Evolutionary conservation across 768 basidiomycete species (phyloP).

Genomic region (Leccinum ochraceum): DNA sequence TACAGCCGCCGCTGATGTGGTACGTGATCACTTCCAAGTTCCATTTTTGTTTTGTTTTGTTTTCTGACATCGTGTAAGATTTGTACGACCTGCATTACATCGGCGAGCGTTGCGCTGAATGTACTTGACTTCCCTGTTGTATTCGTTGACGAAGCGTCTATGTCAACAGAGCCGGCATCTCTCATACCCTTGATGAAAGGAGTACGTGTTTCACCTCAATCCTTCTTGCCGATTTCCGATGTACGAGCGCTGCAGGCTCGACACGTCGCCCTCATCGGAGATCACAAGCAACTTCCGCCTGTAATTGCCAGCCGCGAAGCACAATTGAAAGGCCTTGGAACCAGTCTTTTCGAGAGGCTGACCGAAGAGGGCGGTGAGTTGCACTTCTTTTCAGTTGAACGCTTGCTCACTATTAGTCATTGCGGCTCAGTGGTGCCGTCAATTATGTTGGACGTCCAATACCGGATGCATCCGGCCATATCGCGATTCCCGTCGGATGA

Average conservation of each 20-base stretch:
- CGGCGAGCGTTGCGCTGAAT: constrained; percentile 63
- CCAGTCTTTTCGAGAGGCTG: constrained; percentile 87
- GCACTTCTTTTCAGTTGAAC: not conserved
- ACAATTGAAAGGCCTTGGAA: constrained; percentile 66
- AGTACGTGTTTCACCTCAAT: constrained; percentile 48
- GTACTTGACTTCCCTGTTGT: constrained; percentile 89
- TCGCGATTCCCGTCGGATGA: constrained; percentile 83
- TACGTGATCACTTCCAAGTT: constrained; percentile 38
- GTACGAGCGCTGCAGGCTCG: constrained; percentile 51
- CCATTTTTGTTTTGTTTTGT: constrained; percentile 2
- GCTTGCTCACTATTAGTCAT: constrained; percentile 11
- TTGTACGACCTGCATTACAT: constrained; percentile 86
- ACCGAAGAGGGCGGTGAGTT: constrained; percentile 77
- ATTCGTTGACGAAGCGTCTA: constrained; percentile 92
- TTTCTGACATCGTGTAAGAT: constrained; percentile 46
- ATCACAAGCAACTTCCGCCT: constrained; percentile 94
- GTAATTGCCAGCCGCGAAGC: constrained; percentile 82
- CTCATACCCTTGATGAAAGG: constrained; percentile 94
- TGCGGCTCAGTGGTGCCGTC: constrained; percentile 67
- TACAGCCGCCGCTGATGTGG: constrained; percentile 69
- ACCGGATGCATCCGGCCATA: constrained; percentile 93
- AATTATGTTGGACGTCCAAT: constrained; percentile 92
- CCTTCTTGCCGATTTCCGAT: constrained; percentile 11
- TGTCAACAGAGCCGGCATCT: constrained; percentile 94
- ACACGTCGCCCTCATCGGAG: constrained; percentile 90